Base-by-base conservation (phyloP, 257 asterid genomes). In the Gynochthodes officinalis region DNA sequence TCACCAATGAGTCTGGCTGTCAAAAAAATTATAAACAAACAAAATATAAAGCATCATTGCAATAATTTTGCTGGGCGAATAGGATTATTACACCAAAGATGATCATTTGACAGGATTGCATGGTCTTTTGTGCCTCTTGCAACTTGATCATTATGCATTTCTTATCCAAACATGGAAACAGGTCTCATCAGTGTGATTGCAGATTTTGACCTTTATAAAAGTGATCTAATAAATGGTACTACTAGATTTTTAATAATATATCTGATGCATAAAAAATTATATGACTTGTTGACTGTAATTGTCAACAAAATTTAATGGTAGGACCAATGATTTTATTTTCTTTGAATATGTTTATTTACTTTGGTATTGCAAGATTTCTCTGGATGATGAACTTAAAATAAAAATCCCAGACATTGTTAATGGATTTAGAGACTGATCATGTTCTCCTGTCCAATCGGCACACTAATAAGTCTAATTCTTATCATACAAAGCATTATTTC, bases 281-380 rank as follows among this genome's bases (percentile, higher is more conserved):
- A 62, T 68, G 57, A 43, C 69, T 54, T 4, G 54, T 69, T 71
- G 55, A 60, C 66, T 44, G 50, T 55, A 19, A 15, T 62, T 6
- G 63, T n/a, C 77, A 79, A 75, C 83, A 79, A 71, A n/a, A 0
- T 37, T 49, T 61, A 64, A 46, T 80, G 84, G 78, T 76, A 53
- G 81, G 84, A 12, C 70, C 83, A 43, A 62, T n/a, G n/a, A n/a
- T n/a, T n/a, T n/a, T n/a, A n/a, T n/a, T n/a, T n/a, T n/a, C n/a
- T n/a, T n/a, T n/a, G n/a, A n/a, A 0, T 42, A 42, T 42, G 48
- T 7, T 42, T 6, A 42, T 4, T 42, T 42, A 42, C 48, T 6
- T 7, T 42, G 10, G 13, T 42, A 42, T 2, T 2, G 10, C 48
- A 1, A 42, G 8, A 1, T 42, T 5, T 42, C 48, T 42, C 48